Conservation (phyloP, 2,329 filamentous ascomycete species). For the Nothophaeocryptopus gaeumannii region DNA sequence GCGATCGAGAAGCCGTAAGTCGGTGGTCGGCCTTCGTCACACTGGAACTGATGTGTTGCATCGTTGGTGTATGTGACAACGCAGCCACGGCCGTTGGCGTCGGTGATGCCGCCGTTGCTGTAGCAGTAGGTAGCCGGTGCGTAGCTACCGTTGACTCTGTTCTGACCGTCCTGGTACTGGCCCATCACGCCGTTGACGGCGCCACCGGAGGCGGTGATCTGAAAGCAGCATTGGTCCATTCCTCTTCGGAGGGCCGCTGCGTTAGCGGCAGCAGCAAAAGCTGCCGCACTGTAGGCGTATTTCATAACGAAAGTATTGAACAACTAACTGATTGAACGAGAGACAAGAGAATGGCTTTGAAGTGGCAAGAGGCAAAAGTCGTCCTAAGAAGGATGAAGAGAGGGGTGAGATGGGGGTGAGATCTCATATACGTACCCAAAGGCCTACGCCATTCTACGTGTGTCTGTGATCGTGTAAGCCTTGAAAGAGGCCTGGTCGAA, state of each 20-base stretch:
- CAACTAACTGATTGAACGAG: conserved; percentile 11
- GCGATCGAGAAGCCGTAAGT: conserved; percentile 17
- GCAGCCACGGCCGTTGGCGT: conserved; percentile 39
- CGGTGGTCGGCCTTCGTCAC: conserved; percentile 15
- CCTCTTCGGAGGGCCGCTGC: conserved; percentile 18
- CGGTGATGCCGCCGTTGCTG: conserved; percentile 16
- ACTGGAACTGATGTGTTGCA: conserved; percentile 21
- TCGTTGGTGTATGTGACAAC: conserved; percentile 17
- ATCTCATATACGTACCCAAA: conserved; percentile 5
- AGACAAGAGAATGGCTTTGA: conserved; percentile 8
- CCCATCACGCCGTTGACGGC: conserved; percentile 19
- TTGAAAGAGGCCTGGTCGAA: background rate
- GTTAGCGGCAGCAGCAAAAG: conserved; percentile 18
- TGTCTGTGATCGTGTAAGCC: background rate
- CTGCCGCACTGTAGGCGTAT: conserved; percentile 15
- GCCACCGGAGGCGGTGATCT: conserved; percentile 22
- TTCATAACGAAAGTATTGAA: conserved; percentile 15
- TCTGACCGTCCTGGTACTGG: conserved; percentile 24
- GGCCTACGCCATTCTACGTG: background rate
- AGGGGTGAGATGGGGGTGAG: background rate
- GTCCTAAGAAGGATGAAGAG: background rate
- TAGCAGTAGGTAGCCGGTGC: conserved; percentile 18
- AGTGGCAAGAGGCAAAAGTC: background rate
- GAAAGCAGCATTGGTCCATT: conserved; percentile 23
- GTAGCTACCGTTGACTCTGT: conserved; percentile 19